Conservation (phyloP, 345 rosid genomes). For the Cardamine chenopodiifolia region DNA sequence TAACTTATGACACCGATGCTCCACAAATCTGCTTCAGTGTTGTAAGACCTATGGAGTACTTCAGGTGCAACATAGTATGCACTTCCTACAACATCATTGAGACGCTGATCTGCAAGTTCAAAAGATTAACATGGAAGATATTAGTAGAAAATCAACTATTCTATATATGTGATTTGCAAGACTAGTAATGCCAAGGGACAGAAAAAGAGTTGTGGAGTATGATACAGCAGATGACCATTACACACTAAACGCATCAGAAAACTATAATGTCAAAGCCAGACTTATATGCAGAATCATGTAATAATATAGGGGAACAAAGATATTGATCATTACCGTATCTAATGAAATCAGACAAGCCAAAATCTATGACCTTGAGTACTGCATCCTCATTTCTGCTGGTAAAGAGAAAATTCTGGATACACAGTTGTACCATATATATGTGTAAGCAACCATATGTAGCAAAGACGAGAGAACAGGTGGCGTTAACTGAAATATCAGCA, state of each 20-base stretch:
- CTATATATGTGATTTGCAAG: neutral
- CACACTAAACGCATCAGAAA: neutral
- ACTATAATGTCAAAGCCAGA: constrained; percentile 1
- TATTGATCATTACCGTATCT: constrained; percentile 60
- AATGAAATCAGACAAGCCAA: constrained; percentile 87
- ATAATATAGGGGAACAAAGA: neutral
- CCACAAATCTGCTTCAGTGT: constrained; percentile 95
- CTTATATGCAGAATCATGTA: neutral
- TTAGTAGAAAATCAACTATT: neutral
- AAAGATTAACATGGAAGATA: neutral
- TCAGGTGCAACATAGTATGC: constrained; percentile 99
- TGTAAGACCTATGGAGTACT: constrained; percentile 97
- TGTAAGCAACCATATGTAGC: neutral
- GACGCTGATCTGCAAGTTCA: constrained; percentile 72
- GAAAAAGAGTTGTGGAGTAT: neutral
- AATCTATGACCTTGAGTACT: constrained; percentile 88
- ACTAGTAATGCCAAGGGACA: neutral
- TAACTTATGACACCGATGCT: constrained; percentile 94
- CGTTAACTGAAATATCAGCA: neutral
- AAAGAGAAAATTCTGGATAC: constrained; percentile 85
- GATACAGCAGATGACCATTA: neutral
- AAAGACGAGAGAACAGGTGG: neutral
- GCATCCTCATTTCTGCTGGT: constrained; percentile 79
- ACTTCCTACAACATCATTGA: constrained; percentile 97
- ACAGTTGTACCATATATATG: neutral